phyloP scores from a whole-genome alignment of 768 basidiomycete genomes.

The Amanita exitialis region DNA sequence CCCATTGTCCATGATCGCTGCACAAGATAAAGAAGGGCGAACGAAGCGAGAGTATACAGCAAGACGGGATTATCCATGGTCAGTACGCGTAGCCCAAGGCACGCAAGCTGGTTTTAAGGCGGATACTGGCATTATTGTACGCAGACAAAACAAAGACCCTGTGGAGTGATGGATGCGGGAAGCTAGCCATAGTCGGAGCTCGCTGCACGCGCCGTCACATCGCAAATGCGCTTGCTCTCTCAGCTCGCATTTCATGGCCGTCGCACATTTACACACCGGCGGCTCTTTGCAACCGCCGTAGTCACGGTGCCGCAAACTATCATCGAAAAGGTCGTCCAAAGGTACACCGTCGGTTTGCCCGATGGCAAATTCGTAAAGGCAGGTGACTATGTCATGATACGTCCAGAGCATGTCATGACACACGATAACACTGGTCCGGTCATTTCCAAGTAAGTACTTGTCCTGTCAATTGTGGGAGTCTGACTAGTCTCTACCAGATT shows the following conservation, averaged over 20 bases:
- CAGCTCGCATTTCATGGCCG: neutral
- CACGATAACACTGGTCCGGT: slow-evolving; percentile 99
- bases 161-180: too few relatives aligned
- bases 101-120: too few relatives aligned
- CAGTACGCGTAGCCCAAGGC: neutral
- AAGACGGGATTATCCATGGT: neutral
- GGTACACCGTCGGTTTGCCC: slow-evolving; percentile 87
- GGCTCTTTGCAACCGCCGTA: slow-evolving; percentile 18
- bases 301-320: slow-evolving; percentile 62
- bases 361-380: slow-evolving; percentile 73
- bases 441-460: slow-evolving; percentile 75
- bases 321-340: slow-evolving; percentile 97
- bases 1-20: neutral
- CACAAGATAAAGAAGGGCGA: neutral
- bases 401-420: slow-evolving; percentile 96
- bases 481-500: slow-evolving; percentile 43
- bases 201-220: neutral
- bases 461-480: slow-evolving; percentile 1
- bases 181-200: too few relatives aligned
- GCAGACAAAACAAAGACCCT: too few relatives aligned
- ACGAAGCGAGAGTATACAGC: neutral
- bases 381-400: slow-evolving; percentile 99
- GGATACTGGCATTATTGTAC: too few relatives aligned
- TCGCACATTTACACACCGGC: slow-evolving; percentile 5
- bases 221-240: neutral